Conservation (phyloP, 129 eudicot genomes). For the Dittrichia graveolens region DNA sequence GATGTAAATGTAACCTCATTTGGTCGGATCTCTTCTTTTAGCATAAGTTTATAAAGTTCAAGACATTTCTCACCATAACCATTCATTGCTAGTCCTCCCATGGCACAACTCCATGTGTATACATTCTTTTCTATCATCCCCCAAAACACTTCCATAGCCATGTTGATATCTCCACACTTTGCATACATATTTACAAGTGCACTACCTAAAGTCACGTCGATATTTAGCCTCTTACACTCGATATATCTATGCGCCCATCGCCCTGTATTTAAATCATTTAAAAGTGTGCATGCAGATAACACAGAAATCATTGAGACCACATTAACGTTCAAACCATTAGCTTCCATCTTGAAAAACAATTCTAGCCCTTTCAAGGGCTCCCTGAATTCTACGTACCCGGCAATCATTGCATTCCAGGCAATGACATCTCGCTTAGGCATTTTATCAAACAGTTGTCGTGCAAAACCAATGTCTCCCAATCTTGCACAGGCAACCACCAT, state of each 20-base stretch:
- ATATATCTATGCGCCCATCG: conserved; percentile 32
- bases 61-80: conserved; percentile 44
- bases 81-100: conserved; percentile 54
- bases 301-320: conserved; percentile 47
- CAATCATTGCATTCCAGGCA: conserved; percentile 58
- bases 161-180: conserved; percentile 51
- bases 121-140: conserved; percentile 50
- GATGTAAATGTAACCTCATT: conserved; percentile 45
- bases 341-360: conserved; percentile 41
- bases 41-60: conserved; percentile 30
- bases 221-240: conserved; percentile 23
- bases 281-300: conserved; percentile 46
- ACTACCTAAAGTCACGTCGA: conserved; percentile 44
- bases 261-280: conserved; percentile 34
- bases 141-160: conserved; percentile 42
- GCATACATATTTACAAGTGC: conserved; percentile 55
- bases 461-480: conserved; percentile 39
- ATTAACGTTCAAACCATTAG: conserved; percentile 41
- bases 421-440: conserved; percentile 49
- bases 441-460: conserved; percentile 50
- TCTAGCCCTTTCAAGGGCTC: conserved; percentile 27
- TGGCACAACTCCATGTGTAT: conserved; percentile 52
- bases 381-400: conserved; percentile 36
- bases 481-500: conserved; percentile 44
- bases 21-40: conserved; percentile 34